Base-by-base conservation (phyloP, 2,329 filamentous ascomycete genomes). In the Penicillium sp. region DNA sequence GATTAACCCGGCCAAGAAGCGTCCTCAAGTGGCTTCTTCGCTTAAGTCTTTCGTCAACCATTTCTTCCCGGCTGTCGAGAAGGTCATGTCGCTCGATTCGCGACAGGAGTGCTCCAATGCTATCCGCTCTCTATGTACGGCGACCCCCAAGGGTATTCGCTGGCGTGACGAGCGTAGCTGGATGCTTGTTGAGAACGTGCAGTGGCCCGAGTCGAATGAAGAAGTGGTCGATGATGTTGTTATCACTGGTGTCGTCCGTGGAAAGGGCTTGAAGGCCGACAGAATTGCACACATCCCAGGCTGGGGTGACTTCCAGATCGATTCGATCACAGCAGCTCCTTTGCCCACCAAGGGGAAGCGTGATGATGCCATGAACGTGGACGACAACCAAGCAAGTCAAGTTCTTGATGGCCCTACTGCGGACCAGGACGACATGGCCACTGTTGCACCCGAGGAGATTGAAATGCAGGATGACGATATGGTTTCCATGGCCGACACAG, bases 141-240 rank as follows among this genome's bases (percentile, higher is more conserved):
- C 88, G 33, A 91, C 88, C 41, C 93, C 94, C 10, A 97, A 95
- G 76, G 94, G 94, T 0, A 84, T 99, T n/a, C 80, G 87, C 58
- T 99, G 94, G 94, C 85, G 94, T 63, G 94, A 99, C 47, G 90
- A 96, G 60, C 83, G 94, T 62, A 95, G 91, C 64, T 99, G 94
- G 89, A 90, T 99, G 87, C 76, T 96, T 52, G 84, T 93, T 4
- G 94, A 99, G 60, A 83, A 92, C 26, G 79, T 96, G 48, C 76
- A 83, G 61, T 95, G 91, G 81, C 81, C 84, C 10, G 79, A 83
- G 26, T 78, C 75, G 4, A 79, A 80, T 10, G 63, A 69, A 21
- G 66, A 69, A 31, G 60, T 66, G 8, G 67, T 70, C 26, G 75
- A 76, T n/a, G 77, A 85, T 39, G 88, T 90, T 8, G 76, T 92